Conservation (phyloP, 129 eudicot species). For the Artemisia argyi region DNA sequence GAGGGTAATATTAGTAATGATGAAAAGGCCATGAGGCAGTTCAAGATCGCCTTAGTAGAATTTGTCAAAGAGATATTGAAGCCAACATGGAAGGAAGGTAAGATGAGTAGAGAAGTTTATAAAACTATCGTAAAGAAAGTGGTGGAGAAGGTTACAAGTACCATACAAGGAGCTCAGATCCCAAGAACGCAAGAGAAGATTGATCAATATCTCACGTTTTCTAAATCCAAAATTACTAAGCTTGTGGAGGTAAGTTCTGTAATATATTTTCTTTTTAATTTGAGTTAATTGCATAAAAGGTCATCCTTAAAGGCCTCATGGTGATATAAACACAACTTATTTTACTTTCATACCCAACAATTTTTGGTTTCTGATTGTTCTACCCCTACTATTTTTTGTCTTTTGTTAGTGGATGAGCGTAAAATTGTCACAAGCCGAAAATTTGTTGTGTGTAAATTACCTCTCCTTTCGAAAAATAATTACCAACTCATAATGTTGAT, state of each 20-base stretch:
- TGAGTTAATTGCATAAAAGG: too few relatives aligned
- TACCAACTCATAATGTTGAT: too few relatives aligned
- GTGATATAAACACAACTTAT: too few relatives aligned
- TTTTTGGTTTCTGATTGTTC: too few relatives aligned
- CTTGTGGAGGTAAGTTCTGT: conserved; percentile 65
- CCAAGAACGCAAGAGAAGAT: conserved; percentile 71
- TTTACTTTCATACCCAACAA: too few relatives aligned
- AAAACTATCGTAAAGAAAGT: conserved; percentile 78
- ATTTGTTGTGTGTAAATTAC: too few relatives aligned
- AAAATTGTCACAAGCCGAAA: too few relatives aligned
- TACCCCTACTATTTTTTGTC: too few relatives aligned
- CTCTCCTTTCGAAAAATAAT: too few relatives aligned
- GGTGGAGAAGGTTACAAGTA: conserved; percentile 68
- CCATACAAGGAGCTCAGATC: conserved; percentile 58
- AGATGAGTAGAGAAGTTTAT: conserved; percentile 75
- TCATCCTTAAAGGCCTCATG: too few relatives aligned
- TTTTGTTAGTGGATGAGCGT: too few relatives aligned
- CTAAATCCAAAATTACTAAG: conserved; percentile 57
- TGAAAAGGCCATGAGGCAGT: conserved; percentile 65
- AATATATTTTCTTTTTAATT: too few relatives aligned
- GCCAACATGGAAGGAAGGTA: conserved; percentile 89
- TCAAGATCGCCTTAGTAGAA: conserved; percentile 67
- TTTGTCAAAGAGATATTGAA: conserved; percentile 80
- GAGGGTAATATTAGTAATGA: conserved; percentile 53
- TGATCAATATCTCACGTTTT: conserved; percentile 59